Percentiles rank a stretch among this genome's conserved stretches.
Conservation (phyloP, 1,284 basidiomycete species). For the Fomitopsis palustris region DNA sequence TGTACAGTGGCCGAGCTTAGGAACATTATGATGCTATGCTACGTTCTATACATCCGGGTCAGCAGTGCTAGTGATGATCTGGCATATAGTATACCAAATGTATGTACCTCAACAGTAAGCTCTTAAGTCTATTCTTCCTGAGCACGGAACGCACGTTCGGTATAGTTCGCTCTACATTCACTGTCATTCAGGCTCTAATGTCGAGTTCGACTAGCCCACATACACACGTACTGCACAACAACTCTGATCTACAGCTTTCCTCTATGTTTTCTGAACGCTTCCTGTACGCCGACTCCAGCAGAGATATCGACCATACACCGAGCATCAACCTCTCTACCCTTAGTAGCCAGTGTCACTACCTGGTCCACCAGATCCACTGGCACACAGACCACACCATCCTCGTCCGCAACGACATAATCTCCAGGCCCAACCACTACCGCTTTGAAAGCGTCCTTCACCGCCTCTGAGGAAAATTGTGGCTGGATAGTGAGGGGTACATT, state of each 20-base stretch:
- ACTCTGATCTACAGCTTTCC: conserved; percentile 33
- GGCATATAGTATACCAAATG: no score
- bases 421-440: conserved; percentile 66
- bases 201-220: neutral
- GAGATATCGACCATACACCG: conserved; percentile 77
- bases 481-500: conserved; percentile 71
- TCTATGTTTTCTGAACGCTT: conserved; percentile 76
- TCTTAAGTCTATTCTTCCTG: no score
- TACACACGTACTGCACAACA: neutral
- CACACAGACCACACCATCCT: conserved; percentile 88
- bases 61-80: no score
- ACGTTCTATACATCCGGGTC: no score
- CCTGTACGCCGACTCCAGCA: conserved; percentile 70
- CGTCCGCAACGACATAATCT: conserved; percentile 84
- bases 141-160: no score
- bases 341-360: conserved; percentile 59
- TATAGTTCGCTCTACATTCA: no score
- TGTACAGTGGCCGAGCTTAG: no score
- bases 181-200: no score
- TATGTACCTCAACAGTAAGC: no score
- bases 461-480: conserved; percentile 32
- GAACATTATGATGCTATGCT: no score
- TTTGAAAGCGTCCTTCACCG: conserved; percentile 40
- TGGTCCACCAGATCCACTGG: conserved; percentile 52
- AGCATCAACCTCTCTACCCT: conserved; percentile 68